Percentiles rank a stretch among this genome's conserved stretches.
Conservation (phyloP, 2,329 filamentous ascomycete genomes). For the Fusarium sp. region DNA sequence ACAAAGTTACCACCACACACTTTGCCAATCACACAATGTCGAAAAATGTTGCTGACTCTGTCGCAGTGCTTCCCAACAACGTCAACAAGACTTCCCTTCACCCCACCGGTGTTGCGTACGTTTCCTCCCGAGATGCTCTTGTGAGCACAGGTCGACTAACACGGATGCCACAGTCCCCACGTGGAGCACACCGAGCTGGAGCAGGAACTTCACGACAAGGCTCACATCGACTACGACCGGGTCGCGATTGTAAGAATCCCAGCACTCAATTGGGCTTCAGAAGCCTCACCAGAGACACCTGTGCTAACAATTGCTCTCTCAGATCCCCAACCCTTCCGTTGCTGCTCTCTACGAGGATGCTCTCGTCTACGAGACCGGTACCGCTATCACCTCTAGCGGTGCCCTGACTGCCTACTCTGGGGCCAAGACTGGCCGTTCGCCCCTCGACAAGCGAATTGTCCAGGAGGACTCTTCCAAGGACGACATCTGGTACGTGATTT, state of each 20-base stretch:
- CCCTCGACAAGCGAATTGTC: constrained; percentile 97
- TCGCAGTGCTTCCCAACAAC: constrained; percentile 65
- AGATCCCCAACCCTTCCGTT: constrained; percentile 92
- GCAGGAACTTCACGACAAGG: constrained; percentile 96
- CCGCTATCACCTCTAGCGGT: constrained; percentile 95
- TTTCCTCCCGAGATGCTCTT: constrained; percentile 46
- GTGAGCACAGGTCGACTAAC: constrained; percentile 41
- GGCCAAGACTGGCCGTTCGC: constrained; percentile 96
- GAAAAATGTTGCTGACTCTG: constrained; percentile 28
- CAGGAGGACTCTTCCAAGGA: constrained; percentile 90
- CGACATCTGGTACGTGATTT: constrained; percentile 78
- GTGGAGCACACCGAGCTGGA: constrained; percentile 94
- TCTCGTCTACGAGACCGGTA: constrained; percentile 94
- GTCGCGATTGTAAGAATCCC: constrained; percentile 87
- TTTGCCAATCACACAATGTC: constrained; percentile 28
- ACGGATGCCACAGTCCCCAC: constrained; percentile 70
- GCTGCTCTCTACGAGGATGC: constrained; percentile 99
- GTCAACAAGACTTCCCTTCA: constrained; percentile 95
- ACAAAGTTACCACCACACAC: constrained; percentile 8
- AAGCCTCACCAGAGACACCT: background rate
- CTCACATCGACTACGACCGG: constrained; percentile 98
- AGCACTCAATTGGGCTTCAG: background rate
- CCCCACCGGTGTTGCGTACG: constrained; percentile 90
- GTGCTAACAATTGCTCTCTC: constrained; percentile 24
- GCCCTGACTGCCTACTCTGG: constrained; percentile 98